Percentiles rank a stretch among this genome's conserved stretches.
Conservation (phyloP, 768 basidiomycete species). For the Mycena floridula region DNA sequence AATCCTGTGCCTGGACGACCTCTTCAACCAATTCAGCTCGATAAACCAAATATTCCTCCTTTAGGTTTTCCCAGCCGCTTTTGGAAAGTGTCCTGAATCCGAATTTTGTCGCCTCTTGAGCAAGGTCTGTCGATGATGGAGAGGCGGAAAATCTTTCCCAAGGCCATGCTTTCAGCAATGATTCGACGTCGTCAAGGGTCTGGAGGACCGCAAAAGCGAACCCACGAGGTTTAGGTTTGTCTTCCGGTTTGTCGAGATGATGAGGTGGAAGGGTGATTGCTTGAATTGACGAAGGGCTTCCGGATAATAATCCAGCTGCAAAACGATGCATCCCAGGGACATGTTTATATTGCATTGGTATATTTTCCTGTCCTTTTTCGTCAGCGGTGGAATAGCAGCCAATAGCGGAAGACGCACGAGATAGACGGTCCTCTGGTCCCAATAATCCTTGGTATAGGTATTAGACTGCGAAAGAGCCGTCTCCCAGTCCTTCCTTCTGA, state of each 20-base stretch:
- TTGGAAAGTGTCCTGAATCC: constrained; percentile 58
- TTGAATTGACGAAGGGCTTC: constrained; percentile 33
- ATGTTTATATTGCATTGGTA: constrained; percentile 50
- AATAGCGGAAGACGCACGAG: constrained; percentile 38
- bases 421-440: constrained; percentile 64
- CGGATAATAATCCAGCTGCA: constrained; percentile 26
- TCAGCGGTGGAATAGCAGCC: background rate
- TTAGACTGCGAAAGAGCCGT: constrained; percentile 12
- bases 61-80: constrained; percentile 54
- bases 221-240: constrained; percentile 58
- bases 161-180: constrained; percentile 49
- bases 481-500: constrained; percentile 54
- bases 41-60: constrained; percentile 65
- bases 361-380: constrained; percentile 52
- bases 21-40: constrained; percentile 48
- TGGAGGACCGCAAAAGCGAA: constrained; percentile 67
- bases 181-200: constrained; percentile 28
- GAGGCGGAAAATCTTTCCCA: constrained; percentile 35
- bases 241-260: constrained; percentile 51
- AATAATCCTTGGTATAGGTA: constrained; percentile 35
- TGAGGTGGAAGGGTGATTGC: constrained; percentile 54
- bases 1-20: constrained; percentile 23
- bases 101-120: constrained; percentile 44
- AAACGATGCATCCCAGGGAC: constrained; percentile 46
- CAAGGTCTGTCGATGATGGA: background rate